Conservation (phyloP, 176 grass and related monocot genomes). For the Neostapfia colusana region DNA sequence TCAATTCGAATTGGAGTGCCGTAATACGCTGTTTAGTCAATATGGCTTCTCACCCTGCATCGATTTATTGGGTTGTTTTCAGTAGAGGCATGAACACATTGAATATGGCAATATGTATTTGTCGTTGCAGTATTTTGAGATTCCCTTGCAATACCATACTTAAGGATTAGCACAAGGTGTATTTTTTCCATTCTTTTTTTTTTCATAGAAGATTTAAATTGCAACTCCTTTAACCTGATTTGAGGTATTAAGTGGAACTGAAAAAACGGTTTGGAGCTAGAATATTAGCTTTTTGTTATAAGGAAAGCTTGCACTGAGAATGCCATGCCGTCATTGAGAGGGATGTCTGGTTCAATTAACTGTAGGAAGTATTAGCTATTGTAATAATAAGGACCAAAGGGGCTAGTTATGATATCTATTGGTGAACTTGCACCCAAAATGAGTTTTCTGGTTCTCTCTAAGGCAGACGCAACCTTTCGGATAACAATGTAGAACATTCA, state of each 20-base stretch:
- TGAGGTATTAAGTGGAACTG: background rate
- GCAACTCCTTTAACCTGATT: background rate
- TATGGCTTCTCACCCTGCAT: background rate
- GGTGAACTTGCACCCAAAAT: background rate
- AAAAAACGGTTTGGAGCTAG: background rate
- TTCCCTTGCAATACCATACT: background rate
- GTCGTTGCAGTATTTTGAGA: background rate
- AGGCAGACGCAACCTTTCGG: too few relatives aligned
- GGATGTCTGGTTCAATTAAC: too few relatives aligned
- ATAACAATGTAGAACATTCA: background rate
- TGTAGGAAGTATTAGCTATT: too few relatives aligned
- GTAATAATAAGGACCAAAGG: too few relatives aligned
- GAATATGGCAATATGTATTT: too few relatives aligned
- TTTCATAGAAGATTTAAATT: background rate
- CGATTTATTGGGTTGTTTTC: background rate
- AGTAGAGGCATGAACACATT: background rate
- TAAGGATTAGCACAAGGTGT: background rate
- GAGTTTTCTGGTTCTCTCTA: constrained; percentile 7
- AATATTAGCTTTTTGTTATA: background rate
- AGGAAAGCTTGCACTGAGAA: background rate
- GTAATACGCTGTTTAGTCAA: background rate
- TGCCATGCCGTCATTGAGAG: background rate
- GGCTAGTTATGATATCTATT: background rate
- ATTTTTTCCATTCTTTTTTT: background rate
- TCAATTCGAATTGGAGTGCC: background rate